A percentile compares a stretch with the other conserved stretches of the same genome.
These are phyloP conservation scores for Candida nemodendra DNA, from an alignment of 805 yeast genomes.

Conservation along the genomic window DNA sequence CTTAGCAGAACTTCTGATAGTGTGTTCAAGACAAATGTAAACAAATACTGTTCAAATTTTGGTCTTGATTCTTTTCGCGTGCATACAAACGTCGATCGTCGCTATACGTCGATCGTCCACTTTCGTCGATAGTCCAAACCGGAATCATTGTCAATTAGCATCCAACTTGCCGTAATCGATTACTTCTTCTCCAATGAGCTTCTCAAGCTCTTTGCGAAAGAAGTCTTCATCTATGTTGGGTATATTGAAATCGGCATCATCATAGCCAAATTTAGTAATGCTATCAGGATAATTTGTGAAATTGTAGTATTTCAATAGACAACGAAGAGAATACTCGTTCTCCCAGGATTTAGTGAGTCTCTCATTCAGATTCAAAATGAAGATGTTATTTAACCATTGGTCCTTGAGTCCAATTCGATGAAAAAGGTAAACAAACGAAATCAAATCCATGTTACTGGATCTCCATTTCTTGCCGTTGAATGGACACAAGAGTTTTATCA, in stretches of 20 bases:
- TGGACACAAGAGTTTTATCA: constrained; percentile 78
- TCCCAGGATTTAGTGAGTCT: constrained; percentile 76
- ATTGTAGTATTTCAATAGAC: constrained; percentile 75
- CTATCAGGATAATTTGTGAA: constrained; percentile 51
- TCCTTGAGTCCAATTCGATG: constrained; percentile 72
- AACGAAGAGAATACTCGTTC: constrained; percentile 81
- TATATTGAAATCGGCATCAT: constrained; percentile 27
- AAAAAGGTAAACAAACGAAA: constrained; percentile 80
- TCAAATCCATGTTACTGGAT: constrained; percentile 86
- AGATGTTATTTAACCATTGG: constrained; percentile 87
- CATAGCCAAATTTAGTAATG: constrained; percentile 60
- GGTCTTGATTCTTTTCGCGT: too few species aligned
- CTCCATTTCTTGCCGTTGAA: constrained; percentile 95
- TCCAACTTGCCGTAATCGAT: constrained; percentile 5
- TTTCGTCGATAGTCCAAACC: not conserved
- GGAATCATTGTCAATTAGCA: not conserved
- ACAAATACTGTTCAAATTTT: too few species aligned
- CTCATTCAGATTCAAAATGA: constrained; percentile 67
- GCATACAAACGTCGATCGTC: too few species aligned
- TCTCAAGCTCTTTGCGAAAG: constrained; percentile 41
- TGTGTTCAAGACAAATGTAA: not conserved
- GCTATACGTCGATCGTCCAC: not conserved
- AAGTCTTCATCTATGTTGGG: constrained; percentile 32
- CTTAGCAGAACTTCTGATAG: too few species aligned
- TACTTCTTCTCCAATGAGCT: constrained; percentile 11